Percentiles rank a stretch among this genome's conserved stretches.
Conservation (phyloP, 768 basidiomycete genomes). For the Mycena chlorophos region DNA sequence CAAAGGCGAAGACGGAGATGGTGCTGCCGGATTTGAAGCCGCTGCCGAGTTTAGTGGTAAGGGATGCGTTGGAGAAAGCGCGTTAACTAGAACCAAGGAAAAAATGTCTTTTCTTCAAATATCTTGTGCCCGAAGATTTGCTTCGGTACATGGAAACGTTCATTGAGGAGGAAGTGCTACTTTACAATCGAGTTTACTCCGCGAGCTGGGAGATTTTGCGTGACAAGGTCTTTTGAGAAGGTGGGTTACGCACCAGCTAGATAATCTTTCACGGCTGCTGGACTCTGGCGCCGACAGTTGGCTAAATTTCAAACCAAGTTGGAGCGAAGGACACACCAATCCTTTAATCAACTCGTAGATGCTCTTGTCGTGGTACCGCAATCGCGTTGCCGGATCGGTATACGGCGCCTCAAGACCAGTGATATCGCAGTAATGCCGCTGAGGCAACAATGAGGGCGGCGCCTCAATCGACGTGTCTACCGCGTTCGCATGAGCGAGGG, state of each 20-base stretch:
- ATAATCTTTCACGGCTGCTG: slow-evolving; percentile 75
- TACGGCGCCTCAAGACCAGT: slow-evolving; percentile 88
- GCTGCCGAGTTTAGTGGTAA: slow-evolving; percentile 38
- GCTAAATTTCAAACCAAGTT: neutral
- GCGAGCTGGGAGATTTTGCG: slow-evolving; percentile 25
- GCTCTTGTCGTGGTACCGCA: slow-evolving; percentile 83
- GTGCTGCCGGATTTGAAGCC: slow-evolving; percentile 47
- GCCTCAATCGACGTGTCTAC: slow-evolving; percentile 81
- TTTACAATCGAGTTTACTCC: slow-evolving; percentile 53
- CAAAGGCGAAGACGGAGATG: slow-evolving; percentile 40
- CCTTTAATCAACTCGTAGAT: slow-evolving; percentile 82
- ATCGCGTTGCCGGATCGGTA: slow-evolving; percentile 76
- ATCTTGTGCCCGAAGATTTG: no score
- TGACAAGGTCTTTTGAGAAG: neutral
- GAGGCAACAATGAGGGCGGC: slow-evolving; percentile 78
- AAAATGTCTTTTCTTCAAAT: neutral
- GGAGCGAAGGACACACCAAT: slow-evolving; percentile 46
- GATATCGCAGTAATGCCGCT: slow-evolving; percentile 80
- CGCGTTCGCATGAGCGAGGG: no score
- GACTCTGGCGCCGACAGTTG: slow-evolving; percentile 44
- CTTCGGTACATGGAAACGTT: neutral
- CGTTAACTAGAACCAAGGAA: neutral
- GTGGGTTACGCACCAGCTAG: slow-evolving; percentile 50
- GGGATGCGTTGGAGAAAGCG: neutral
- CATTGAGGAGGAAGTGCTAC: slow-evolving; percentile 18